A percentile compares a stretch with the other conserved stretches of the same genome.
These are phyloP conservation scores for Penicillium riverlandense DNA, from an alignment of 495 filamentous ascomycete genomes.

Conservation along the genomic window DNA sequence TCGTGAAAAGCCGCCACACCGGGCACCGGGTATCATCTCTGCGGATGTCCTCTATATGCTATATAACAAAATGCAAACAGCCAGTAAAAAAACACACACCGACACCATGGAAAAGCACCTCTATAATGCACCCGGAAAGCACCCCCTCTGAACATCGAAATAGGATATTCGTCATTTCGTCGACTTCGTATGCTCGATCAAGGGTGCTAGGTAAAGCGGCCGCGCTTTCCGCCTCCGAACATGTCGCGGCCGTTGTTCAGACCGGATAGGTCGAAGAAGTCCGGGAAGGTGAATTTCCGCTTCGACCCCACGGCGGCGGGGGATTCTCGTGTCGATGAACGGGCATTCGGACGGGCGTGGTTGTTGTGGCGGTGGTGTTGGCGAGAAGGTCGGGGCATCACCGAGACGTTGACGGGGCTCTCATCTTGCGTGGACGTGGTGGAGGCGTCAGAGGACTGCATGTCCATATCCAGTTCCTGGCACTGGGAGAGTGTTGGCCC, in stretches of 20 bases:
- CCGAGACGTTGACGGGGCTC: conserved; percentile 43
- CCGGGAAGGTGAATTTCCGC: conserved; percentile 65
- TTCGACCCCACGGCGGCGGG: conserved; percentile 62
- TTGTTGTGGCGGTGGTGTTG: conserved; percentile 42
- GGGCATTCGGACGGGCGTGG: conserved; percentile 30
- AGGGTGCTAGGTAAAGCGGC: conserved; percentile 48
- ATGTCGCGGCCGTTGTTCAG: conserved; percentile 58
- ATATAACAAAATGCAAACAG: conserved; percentile 11
- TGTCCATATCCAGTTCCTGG: conserved; percentile 59
- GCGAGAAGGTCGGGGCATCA: conserved; percentile 45
- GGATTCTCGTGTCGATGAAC: conserved; percentile 33
- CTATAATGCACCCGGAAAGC: conserved; percentile 33
- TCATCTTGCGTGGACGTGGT: conserved; percentile 24
- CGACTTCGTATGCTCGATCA: conserved; percentile 25
- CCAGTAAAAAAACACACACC: conserved; percentile 3
- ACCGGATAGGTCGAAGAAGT: conserved; percentile 76
- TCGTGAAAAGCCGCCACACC: conserved; percentile 26
- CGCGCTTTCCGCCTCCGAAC: conserved; percentile 64
- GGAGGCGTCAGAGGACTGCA: conserved; percentile 41
- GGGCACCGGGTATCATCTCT: conserved; percentile 39
- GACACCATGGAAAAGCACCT: conserved; percentile 19
- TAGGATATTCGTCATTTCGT: conserved; percentile 32
- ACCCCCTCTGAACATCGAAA: conserved; percentile 33
- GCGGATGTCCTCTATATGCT: conserved; percentile 37
- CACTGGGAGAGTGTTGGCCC: conserved; percentile 55